phyloP scores from a whole-genome alignment of 192 early-diverging fungal genomes.

The Coemansia sp. region DNA sequence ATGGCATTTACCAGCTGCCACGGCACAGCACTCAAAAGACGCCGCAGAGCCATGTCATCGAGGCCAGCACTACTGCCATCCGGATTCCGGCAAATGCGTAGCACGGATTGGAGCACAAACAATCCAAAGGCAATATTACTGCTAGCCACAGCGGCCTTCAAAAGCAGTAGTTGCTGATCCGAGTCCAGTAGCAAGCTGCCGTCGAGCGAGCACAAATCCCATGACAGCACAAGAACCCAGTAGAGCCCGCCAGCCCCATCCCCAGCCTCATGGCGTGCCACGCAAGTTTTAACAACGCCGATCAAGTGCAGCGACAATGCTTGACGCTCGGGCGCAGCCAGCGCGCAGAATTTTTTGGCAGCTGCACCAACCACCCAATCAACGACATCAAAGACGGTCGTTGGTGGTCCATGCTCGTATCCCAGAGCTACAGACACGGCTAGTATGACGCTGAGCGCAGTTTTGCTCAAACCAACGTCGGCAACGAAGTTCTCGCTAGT shows the following conservation, averaged over 20 bases:
- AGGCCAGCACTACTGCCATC: neutral
- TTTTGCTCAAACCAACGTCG: slow-evolving; percentile 10
- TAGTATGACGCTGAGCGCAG: slow-evolving; percentile 8
- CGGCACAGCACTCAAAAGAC: neutral
- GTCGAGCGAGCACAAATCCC: slow-evolving; percentile 15
- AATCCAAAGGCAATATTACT: slow-evolving; percentile 28
- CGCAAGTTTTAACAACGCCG: neutral
- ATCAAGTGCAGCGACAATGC: slow-evolving; percentile 3
- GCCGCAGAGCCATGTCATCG: neutral
- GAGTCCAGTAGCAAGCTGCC: neutral
- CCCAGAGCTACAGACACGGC: slow-evolving; percentile 6
- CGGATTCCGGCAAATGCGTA: neutral
- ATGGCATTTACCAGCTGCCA: neutral
- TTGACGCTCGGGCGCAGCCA: slow-evolving; percentile 1
- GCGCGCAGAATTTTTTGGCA: slow-evolving; percentile 4
- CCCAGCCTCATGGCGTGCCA: neutral
- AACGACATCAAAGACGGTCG: neutral
- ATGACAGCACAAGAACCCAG: slow-evolving; percentile 40
- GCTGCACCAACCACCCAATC: slow-evolving; percentile 9
- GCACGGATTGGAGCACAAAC: slow-evolving; percentile 19
- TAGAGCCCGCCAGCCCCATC: slow-evolving; percentile 3
- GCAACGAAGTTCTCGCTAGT: neutral
- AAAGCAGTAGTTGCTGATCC: slow-evolving; percentile 19
- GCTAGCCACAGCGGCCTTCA: slow-evolving; percentile 21
- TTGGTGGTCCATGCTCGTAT: neutral